Evolutionary conservation across 2,329 filamentous ascomycete genomes (phyloP), one percentile per base, ranked within the genome.

Genomic region (Aspergillus sp.): DNA sequence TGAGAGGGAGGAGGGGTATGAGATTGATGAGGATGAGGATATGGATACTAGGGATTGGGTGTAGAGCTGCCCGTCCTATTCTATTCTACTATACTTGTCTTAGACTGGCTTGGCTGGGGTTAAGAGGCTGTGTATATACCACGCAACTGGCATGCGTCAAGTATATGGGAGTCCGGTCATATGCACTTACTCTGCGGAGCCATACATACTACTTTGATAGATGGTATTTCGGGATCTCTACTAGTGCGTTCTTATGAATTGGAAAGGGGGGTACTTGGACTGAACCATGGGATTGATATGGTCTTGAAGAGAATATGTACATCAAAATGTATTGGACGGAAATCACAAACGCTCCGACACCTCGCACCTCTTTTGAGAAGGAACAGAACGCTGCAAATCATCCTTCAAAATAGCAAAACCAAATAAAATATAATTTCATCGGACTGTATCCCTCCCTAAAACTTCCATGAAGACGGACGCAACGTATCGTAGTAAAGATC

Each of bases 261-360:
- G 32, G 30, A 36, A 36, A 13, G 5, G 11, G 32, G 5, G 2
- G 6, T 15, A 6, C n/a, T 30, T 30, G 38, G 44, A 55, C 32
- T 19, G 39, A 49, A 23, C 13, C 44, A 10, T 50, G 17, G 19
- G 41, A 32, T 32, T 44, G 39, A 54, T 63, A 61, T 61, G 57
- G 27, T 50, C 17, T 8, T 55, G 56, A 61, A 64, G 44, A 57
- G 15, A 42, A 62, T 65, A 64, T 65, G 55, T 66, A 67, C 61
- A 66, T 47, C 41, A 30, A 58, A 59, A 57, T 57, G 36, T 56
- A 44, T 55, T 53, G 51, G 44, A 36, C 19, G 51, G 39, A 27
- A 61, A 62, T 58, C 17, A 51, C 57, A 64, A 64, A 64, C 56
- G 65, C 66, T 68, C 62, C 54, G 62, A 64, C 63, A 58, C 65